Conservation (phyloP, 2,329 filamentous ascomycete species). For the Eutypa lata region DNA sequence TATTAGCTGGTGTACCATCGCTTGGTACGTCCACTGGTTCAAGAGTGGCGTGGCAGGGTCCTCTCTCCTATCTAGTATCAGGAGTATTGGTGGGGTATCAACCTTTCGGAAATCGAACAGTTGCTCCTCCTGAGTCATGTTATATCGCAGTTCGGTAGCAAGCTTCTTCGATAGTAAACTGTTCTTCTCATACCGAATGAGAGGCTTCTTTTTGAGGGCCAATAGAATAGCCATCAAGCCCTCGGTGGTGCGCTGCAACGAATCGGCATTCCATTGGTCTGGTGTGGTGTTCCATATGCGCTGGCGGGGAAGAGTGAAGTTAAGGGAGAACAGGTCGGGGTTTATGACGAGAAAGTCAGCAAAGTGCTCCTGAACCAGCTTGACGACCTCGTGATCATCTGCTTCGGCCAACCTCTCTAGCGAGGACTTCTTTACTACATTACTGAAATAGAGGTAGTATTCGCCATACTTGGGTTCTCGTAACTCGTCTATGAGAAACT, state of each 20-base stretch:
- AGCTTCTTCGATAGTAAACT: slow-evolving; percentile 89
- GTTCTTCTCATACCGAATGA: slow-evolving; percentile 91
- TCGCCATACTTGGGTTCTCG: slow-evolving; percentile 96
- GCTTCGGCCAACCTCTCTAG: slow-evolving; percentile 92
- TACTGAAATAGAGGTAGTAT: slow-evolving; percentile 96
- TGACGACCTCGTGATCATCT: slow-evolving; percentile 96
- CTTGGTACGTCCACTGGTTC: slow-evolving; percentile 98
- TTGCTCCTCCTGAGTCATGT: slow-evolving; percentile 92
- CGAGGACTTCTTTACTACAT: slow-evolving; percentile 94
- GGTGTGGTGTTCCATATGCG: slow-evolving; percentile 78
- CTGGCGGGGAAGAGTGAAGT: slow-evolving; percentile 67
- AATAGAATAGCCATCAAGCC: slow-evolving; percentile 81
- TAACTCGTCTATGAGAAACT: slow-evolving; percentile 90
- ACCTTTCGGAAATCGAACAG: slow-evolving; percentile 94
- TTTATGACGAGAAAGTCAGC: slow-evolving; percentile 95
- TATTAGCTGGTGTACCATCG: slow-evolving; percentile 97
- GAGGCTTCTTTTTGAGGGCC: slow-evolving; percentile 91
- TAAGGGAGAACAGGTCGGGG: slow-evolving; percentile 83
- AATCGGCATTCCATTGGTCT: slow-evolving; percentile 88
- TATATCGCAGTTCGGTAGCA: slow-evolving; percentile 86
- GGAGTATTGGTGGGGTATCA: slow-evolving; percentile 88
- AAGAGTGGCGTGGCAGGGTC: slow-evolving; percentile 92
- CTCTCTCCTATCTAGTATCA: slow-evolving; percentile 87
- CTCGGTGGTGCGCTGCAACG: slow-evolving; percentile 81
- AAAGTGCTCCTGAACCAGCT: slow-evolving; percentile 90